phyloP scores from a whole-genome alignment of 805 yeast genomes.

The Metschnikowia orientalis region DNA sequence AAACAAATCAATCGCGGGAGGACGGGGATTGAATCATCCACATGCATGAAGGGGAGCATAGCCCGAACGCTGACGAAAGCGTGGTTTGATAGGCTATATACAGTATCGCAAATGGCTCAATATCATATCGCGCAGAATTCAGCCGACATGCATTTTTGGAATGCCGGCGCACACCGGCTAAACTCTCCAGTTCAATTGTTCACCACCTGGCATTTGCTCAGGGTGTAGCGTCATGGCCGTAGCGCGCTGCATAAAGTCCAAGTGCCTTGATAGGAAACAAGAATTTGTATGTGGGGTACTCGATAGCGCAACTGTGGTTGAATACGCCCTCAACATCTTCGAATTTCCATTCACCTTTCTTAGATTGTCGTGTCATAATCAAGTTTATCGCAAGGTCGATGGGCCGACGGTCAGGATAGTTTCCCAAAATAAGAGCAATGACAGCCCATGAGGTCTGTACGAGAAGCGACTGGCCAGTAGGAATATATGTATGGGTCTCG shows the following conservation, averaged over 20 bases:
- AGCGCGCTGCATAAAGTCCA: slow-evolving; percentile 54
- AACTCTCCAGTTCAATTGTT: no score
- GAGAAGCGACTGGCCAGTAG: slow-evolving; percentile 56
- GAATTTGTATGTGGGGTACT: slow-evolving; percentile 89
- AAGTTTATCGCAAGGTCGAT: slow-evolving; percentile 61
- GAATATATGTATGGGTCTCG: slow-evolving; percentile 74
- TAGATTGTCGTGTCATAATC: slow-evolving; percentile 60
- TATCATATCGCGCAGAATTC: background rate
- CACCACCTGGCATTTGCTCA: background rate
- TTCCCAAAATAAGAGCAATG: slow-evolving; percentile 74
- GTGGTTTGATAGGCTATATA: no score
- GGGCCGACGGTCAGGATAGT: slow-evolving; percentile 66
- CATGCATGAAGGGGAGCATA: no score
- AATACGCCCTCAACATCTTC: slow-evolving; percentile 94
- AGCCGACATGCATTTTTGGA: slow-evolving; percentile 1
- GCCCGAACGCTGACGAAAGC: no score
- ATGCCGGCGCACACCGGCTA: slow-evolving; percentile 2
- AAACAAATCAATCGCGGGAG: no score
- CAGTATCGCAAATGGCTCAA: no score
- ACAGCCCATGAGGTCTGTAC: slow-evolving; percentile 94
- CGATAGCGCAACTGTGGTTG: slow-evolving; percentile 87
- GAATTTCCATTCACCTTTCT: slow-evolving; percentile 79
- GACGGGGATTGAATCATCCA: no score
- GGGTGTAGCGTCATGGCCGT: slow-evolving; percentile 20
- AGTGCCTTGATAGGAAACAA: slow-evolving; percentile 89